Evolutionary conservation across 2,329 filamentous ascomycete species (phyloP), one percentile per base, ranked within the genome.

Genomic region (Bipolaris gigantea): DNA sequence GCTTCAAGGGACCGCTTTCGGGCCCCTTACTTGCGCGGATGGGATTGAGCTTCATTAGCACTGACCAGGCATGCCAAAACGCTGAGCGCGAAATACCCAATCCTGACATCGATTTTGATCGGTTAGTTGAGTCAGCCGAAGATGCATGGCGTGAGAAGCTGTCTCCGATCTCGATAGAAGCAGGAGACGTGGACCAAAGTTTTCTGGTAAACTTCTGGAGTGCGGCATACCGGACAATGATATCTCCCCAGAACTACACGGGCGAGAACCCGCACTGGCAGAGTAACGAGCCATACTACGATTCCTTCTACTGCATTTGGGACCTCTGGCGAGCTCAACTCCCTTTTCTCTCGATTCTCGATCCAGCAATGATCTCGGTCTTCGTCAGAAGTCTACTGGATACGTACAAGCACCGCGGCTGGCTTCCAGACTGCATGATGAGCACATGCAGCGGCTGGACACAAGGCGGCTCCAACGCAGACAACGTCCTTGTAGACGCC

Each of bases 391-490:
- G 85, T 50, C 75, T 92, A 30, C 83, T 92, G 16, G 88, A 90
- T 54, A 89, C 83, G 0, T 92, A 90, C 61, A 80, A 83, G 23
- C 81, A 90, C 51, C 82, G 88, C 59, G 89, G 88, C 1, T 90
- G 86, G 79, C 77, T 92, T 0, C 89, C 89, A 0, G 89, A 92
- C 64, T 91, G 88, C 59, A 84, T 87, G 33, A 91, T 91, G 88
- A 85, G 81, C n/a, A 78, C 90, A 1, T 89, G 83, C 69, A 89
- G 88, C 67, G 89, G 89, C 0, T 87, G 82, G 64, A 91, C 88
- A 0, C 89, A 91, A 75, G 88, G 89, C 10, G 89, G 89, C 0
- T 89, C 86, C 0, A 90, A 91, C 55, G 88, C 89, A 2, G 89
- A 92, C 63, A 81, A 87, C 15, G 80, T 92, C 0, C 74, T 92